Percentiles rank a stretch among this genome's conserved stretches.
Evolutionary conservation across 257 asterid genomes (phyloP).

Genomic region (Plectranthus barbatus): DNA sequence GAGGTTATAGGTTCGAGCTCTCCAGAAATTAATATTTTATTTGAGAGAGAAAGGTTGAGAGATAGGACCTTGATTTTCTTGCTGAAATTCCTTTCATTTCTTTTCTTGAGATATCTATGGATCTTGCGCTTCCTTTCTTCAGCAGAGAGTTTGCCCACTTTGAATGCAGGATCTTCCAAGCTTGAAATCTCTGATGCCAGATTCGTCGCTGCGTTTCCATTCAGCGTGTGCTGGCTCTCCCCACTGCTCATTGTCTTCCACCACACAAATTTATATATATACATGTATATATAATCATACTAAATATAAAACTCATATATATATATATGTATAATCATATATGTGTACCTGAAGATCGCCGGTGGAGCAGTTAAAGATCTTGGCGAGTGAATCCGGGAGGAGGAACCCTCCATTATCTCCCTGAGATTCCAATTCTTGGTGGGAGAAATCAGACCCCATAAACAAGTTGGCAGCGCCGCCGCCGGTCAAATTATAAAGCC

Average conservation of each 20-base stretch:
- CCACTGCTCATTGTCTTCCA: slow-evolving; percentile 43
- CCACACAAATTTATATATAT: too few species aligned
- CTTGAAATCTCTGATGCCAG: slow-evolving; percentile 68
- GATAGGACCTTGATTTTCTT: slow-evolving; percentile 98
- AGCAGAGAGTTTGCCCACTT: slow-evolving; percentile 66
- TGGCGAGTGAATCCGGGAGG: slow-evolving; percentile 42
- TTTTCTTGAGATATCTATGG: slow-evolving; percentile 73
- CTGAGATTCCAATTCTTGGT: slow-evolving; percentile 63
- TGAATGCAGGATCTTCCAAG: slow-evolving; percentile 63
- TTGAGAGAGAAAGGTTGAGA: too few species aligned
- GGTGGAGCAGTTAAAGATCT: slow-evolving; percentile 42
- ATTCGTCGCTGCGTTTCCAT: slow-evolving; percentile 42
- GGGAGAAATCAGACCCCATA: slow-evolving; percentile 39
- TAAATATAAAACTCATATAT: too few species aligned
- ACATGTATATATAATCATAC: too few species aligned
- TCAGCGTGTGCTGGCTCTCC: slow-evolving; percentile 58
- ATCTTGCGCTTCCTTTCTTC: slow-evolving; percentile 89
- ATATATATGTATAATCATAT: too few species aligned
- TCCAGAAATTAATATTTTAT: too few species aligned
- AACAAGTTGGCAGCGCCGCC: slow-evolving; percentile 23
- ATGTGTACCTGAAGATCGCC: slow-evolving; percentile 61
- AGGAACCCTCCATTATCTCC: slow-evolving; percentile 53
- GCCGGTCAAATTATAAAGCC: slow-evolving; percentile 28
- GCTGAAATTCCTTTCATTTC: slow-evolving; percentile 85
- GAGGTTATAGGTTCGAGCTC: too few species aligned